Base-by-base conservation (phyloP, 2,329 filamentous ascomycete species). In the Pseudopyrenochaeta lycopersici region DNA sequence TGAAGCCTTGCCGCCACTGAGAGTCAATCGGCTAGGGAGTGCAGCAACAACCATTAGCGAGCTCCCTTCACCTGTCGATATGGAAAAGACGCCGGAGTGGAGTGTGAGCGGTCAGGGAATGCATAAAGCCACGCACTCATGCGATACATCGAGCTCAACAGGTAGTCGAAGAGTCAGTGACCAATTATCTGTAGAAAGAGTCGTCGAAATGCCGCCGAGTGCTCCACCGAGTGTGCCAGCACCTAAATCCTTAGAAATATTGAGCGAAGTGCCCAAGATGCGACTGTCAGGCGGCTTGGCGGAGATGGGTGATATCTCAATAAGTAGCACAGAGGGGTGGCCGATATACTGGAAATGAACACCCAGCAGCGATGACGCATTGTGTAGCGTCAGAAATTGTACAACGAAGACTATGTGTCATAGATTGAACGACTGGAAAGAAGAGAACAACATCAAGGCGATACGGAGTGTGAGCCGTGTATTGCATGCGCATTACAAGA, bases 271-370 rank as follows among this genome's bases (percentile, higher is more conserved):
- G 30, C 45, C 54, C 3, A 52, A 49, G 31, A 56, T 39, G 42
- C 39, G 54, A 18, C 30, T 52, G 14, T 52, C 49, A 27, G 49
- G 54, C 10, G 54, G 54, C 3, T 29, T 56, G 31, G 49, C 54
- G 14, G 54, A 56, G 35, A 56, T 52, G 49, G 54, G 49, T 2
- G 36, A 41, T 2, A n/a, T 49, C 14, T 43, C 39, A 10, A n/a
- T 41, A 31, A 29, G 44, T 7, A 44, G 49, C 18, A 52, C 41
- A 18, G 42, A 56, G 11, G 54, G 54, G 0, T 49, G 48, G 46
- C 54, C 54, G 21, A 50, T 50, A 33, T 50, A 56, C 32, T 56
- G 49, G 45, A 39, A 27, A 39, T 39, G 18, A 39, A 36, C 23
- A 27, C 23, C n/a, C 4, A 27, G 23, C 9, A 27, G 23, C 23